phyloP scores from a whole-genome alignment of 441 rosid genomes.

The Populus hybrid region DNA sequence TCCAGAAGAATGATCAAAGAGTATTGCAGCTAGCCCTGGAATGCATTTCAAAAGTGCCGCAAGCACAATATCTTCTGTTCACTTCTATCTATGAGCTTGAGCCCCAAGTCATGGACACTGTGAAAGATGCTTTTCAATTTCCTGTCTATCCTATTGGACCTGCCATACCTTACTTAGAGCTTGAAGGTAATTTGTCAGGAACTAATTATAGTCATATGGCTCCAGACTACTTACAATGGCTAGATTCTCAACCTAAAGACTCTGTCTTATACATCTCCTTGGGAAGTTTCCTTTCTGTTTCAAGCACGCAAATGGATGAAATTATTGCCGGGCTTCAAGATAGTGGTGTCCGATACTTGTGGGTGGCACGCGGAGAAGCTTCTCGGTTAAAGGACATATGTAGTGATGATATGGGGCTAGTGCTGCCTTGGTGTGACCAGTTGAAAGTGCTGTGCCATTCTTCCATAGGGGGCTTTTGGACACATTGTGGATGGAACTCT shows the following conservation, averaged over 20 bases:
- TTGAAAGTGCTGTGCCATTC: background rate
- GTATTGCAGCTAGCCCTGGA: conserved; percentile 14
- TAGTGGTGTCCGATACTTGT: conserved; percentile 35
- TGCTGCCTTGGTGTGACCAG: background rate
- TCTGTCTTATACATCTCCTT: conserved; percentile 45
- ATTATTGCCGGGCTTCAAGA: conserved; percentile 26
- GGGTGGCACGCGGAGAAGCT: conserved; percentile 26
- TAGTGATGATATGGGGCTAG: background rate
- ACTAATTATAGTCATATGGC: too few species aligned
- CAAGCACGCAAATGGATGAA: conserved; percentile 40
- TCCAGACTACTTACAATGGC: conserved; percentile 27
- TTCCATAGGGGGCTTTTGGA: background rate
- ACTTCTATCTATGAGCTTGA: conserved; percentile 41
- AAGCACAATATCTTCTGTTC: conserved; percentile 39
- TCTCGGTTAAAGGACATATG: background rate
- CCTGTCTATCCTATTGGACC: conserved; percentile 43
- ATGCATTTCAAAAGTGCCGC: conserved; percentile 22
- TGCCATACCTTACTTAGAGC: conserved; percentile 35
- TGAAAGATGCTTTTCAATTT: conserved; percentile 18
- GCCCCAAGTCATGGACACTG: conserved; percentile 24
- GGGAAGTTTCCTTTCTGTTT: conserved; percentile 44
- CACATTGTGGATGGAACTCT: background rate
- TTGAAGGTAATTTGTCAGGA: background rate
- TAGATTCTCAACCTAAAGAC: conserved; percentile 36
- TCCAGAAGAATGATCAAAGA: conserved; percentile 7